Percentiles rank a stretch among this genome's conserved stretches.
Conservation (phyloP, 352 stramenopile species). For the Phytopythium ostracodes region DNA sequence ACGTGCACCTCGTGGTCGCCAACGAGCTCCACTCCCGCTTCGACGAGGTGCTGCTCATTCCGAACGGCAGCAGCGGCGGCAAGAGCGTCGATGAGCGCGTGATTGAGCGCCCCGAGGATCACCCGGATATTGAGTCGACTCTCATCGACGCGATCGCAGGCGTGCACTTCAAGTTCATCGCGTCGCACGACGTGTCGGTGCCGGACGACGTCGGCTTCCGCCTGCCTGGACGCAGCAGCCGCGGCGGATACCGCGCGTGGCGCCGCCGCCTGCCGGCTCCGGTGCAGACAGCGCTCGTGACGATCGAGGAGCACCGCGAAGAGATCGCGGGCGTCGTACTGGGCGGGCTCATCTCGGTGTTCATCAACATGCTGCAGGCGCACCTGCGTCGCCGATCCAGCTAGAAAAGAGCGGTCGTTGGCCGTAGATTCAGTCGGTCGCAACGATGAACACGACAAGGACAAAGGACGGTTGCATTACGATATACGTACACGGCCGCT, state of each 20-base stretch:
- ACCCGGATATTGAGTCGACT: constrained; percentile 56
- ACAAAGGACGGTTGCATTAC: background rate
- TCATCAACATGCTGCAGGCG: constrained; percentile 70
- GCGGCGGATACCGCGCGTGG: constrained; percentile 27
- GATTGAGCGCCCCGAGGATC: constrained; percentile 50
- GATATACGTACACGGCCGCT: background rate
- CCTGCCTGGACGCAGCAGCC: constrained; percentile 16
- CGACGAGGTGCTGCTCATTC: constrained; percentile 84
- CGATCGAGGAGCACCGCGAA: constrained; percentile 62
- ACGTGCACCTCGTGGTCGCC: constrained; percentile 96
- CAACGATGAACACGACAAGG: background rate
- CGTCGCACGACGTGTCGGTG: constrained; percentile 51
- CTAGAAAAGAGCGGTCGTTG: background rate
- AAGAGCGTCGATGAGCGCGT: constrained; percentile 33
- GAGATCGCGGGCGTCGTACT: constrained; percentile 71
- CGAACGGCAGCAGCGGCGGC: constrained; percentile 17
- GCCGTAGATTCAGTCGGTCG: background rate
- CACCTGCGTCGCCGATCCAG: constrained; percentile 36
- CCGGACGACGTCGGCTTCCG: constrained; percentile 43
- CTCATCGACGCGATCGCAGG: constrained; percentile 61
- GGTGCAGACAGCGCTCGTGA: constrained; percentile 33
- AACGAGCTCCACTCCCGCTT: constrained; percentile 96
- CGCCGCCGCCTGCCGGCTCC: constrained; percentile 33
- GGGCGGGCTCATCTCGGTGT: constrained; percentile 62
- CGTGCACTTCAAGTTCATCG: constrained; percentile 75